Percentiles rank a stretch among this genome's conserved stretches.
Evolutionary conservation across 148 eudicot genomes (phyloP).

Genomic region (Camellia granthamiana): DNA sequence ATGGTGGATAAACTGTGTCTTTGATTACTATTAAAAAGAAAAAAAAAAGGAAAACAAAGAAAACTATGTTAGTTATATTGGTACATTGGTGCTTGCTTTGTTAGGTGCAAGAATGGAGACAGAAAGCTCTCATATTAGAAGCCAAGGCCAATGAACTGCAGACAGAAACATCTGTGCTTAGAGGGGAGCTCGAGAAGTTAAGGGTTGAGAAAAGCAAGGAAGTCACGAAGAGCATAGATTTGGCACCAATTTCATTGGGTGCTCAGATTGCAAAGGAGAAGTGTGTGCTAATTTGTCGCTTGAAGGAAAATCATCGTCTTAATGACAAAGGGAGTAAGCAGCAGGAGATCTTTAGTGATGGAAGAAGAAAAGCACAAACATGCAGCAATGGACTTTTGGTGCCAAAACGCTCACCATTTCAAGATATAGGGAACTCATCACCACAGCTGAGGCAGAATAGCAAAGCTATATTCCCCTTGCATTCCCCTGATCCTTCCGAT

Average conservation of each 20-base stretch:
- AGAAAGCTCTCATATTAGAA: slow-evolving; percentile 48
- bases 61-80: background rate
- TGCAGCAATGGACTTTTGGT: slow-evolving; percentile 19
- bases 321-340: slow-evolving; percentile 22
- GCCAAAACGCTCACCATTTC: slow-evolving; percentile 51
- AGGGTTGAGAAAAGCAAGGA: slow-evolving; percentile 22
- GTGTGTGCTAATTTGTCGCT: slow-evolving; percentile 35
- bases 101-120: slow-evolving; percentile 75
- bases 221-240: slow-evolving; percentile 18
- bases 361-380: slow-evolving; percentile 27
- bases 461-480: slow-evolving; percentile 46
- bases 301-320: slow-evolving; percentile 41
- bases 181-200: slow-evolving; percentile 39
- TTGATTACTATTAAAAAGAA: background rate
- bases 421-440: slow-evolving; percentile 60
- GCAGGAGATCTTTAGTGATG: slow-evolving; percentile 23
- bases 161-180: slow-evolving; percentile 37
- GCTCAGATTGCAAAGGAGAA: slow-evolving; percentile 72
- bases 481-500: slow-evolving; percentile 30
- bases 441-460: slow-evolving; percentile 53
- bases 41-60: no score
- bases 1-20: background rate
- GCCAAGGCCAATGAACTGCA: slow-evolving; percentile 47
- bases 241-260: slow-evolving; percentile 42
- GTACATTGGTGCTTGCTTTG: background rate